Evolutionary conservation across 2,329 filamentous ascomycete genomes (phyloP).

Genomic region (Tolypocladium ovalisporum): DNA sequence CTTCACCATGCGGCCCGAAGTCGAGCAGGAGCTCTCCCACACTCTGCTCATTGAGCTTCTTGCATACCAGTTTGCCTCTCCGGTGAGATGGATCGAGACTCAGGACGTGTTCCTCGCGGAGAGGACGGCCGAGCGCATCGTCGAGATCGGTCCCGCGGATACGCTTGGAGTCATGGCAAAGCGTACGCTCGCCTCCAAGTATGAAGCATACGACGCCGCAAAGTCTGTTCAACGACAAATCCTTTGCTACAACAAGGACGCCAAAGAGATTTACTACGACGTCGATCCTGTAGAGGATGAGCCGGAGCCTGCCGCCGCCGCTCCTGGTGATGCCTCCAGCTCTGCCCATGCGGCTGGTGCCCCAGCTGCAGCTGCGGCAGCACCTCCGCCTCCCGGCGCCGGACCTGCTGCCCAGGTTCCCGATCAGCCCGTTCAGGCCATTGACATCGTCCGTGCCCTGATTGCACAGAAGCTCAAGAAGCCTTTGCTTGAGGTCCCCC

Average conservation of each 20-base stretch:
- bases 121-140: slow-evolving; percentile 91
- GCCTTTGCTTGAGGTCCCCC: slow-evolving; percentile 71
- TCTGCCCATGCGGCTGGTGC: slow-evolving; percentile 43
- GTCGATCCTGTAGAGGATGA: slow-evolving; percentile 93
- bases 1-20: slow-evolving; percentile 82
- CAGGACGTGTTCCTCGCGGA: slow-evolving; percentile 98
- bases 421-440: slow-evolving; percentile 76
- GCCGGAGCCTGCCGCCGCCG: slow-evolving; percentile 47
- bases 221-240: slow-evolving; percentile 95
- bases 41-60: slow-evolving; percentile 97
- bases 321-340: slow-evolving; percentile 41
- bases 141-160: slow-evolving; percentile 94
- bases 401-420: slow-evolving; percentile 80
- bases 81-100: slow-evolving; percentile 99
- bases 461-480: slow-evolving; percentile 99
- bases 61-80: slow-evolving; percentile 97
- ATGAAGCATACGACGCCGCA: slow-evolving; percentile 96
- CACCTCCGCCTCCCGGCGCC: slow-evolving; percentile 55
- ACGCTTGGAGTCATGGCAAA: slow-evolving; percentile 97
- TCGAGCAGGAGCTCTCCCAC: slow-evolving; percentile 98
- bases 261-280: slow-evolving; percentile 99
- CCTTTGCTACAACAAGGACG: slow-evolving; percentile 98
- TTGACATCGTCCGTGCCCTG: slow-evolving; percentile 80
- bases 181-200: slow-evolving; percentile 89
- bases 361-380: slow-evolving; percentile 41